These are phyloP conservation scores for Leishmania martiniquensis DNA, from an alignment of 208 protist genomes.

Conservation along the genomic window DNA sequence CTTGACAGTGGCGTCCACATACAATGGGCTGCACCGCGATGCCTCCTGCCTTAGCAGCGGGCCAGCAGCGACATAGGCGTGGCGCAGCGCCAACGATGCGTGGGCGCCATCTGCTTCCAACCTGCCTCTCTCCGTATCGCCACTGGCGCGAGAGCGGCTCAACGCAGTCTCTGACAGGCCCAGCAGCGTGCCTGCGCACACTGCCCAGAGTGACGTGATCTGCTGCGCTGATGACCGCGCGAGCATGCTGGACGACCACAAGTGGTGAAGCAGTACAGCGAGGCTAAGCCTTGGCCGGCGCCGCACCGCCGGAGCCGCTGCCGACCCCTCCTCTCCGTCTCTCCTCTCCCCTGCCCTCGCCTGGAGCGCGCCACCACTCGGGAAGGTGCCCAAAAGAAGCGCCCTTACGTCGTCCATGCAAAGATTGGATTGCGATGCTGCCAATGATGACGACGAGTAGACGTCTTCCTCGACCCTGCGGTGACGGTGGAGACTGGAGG, in stretches of 20 bases:
- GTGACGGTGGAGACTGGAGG: slow-evolving; percentile 2
- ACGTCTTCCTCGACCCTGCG: background rate
- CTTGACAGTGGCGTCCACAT: slow-evolving; percentile 22
- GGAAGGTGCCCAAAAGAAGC: slow-evolving; percentile 8
- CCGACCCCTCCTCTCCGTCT: background rate
- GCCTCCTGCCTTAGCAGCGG: slow-evolving; percentile 10
- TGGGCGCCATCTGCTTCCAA: background rate
- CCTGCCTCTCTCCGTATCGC: background rate
- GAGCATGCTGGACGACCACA: slow-evolving; percentile 11
- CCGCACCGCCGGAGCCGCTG: background rate
- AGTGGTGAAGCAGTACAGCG: slow-evolving; percentile 22
- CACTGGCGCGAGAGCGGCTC: background rate
- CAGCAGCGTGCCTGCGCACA: slow-evolving; percentile 29
- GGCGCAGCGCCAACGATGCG: slow-evolving; percentile 9
- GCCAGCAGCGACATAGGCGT: slow-evolving; percentile 25
- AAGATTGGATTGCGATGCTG: background rate
- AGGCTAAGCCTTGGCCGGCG: slow-evolving; percentile 16
- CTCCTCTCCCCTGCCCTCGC: no score
- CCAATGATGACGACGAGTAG: background rate
- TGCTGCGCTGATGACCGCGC: slow-evolving; percentile 16
- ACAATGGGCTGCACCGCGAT: background rate
- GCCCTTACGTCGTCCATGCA: slow-evolving; percentile 26
- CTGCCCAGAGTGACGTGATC: slow-evolving; percentile 17
- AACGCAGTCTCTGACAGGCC: slow-evolving; percentile 6
- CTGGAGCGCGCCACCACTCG: background rate